A percentile compares a stretch with the other conserved stretches of the same genome.
phyloP scores from a whole-genome alignment of 2,329 filamentous ascomycete species.

The Arthrobotrys sinensis region DNA sequence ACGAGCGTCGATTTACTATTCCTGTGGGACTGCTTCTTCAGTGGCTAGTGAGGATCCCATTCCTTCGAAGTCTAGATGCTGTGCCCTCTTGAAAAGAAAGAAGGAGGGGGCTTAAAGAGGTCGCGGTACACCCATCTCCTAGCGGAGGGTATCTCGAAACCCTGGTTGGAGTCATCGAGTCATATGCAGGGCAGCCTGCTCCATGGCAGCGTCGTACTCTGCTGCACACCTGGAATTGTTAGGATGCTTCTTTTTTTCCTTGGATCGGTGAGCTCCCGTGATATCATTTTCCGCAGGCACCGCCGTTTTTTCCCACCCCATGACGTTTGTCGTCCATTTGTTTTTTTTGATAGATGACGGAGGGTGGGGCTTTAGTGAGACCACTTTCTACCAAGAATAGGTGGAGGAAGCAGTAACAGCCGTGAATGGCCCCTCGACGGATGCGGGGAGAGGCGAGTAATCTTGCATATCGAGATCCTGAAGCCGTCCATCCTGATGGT shows the following conservation, averaged over 20 bases:
- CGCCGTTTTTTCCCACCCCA: constrained; percentile 32
- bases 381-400: constrained; percentile 32
- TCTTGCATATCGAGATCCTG: constrained; percentile 50
- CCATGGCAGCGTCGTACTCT: background rate
- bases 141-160: constrained; percentile 16
- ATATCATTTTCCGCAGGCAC: constrained; percentile 47
- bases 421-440: constrained; percentile 35
- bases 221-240: constrained; percentile 3
- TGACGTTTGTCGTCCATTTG: constrained; percentile 55
- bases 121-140: constrained; percentile 7
- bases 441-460: constrained; percentile 49
- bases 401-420: constrained; percentile 2
- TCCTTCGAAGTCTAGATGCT: constrained; percentile 15
- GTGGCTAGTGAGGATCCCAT: constrained; percentile 40
- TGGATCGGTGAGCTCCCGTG: constrained; percentile 52
- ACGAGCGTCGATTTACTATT: constrained; percentile 34
- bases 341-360: constrained; percentile 26
- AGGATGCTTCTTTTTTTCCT: constrained; percentile 7
- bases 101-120: background rate
- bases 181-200: constrained; percentile 40
- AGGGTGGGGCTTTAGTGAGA: constrained; percentile 50
- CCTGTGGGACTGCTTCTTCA: constrained; percentile 25
- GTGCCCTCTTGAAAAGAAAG: constrained; percentile 19
- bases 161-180: constrained; percentile 46
- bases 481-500: constrained; percentile 19